Conservation (phyloP, 2,329 filamentous ascomycete genomes). For the Huntiella decipiens region DNA sequence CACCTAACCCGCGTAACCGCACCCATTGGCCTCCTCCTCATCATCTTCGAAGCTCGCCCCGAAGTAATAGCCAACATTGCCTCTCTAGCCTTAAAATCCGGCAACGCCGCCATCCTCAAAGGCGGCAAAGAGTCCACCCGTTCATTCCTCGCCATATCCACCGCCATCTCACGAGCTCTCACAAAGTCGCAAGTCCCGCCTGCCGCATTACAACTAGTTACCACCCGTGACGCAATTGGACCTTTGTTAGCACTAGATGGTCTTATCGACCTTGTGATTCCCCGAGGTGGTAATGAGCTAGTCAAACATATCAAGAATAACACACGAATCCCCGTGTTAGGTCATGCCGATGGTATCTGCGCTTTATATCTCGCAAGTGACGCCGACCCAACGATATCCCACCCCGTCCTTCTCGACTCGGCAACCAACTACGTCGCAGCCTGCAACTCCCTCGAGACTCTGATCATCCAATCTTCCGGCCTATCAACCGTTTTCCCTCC, state of each 20-base stretch:
- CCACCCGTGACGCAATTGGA: constrained; percentile 75
- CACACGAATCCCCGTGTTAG: constrained; percentile 87
- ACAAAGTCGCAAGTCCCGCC: constrained; percentile 57
- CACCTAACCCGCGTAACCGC: constrained; percentile 75
- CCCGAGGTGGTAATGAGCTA: constrained; percentile 74
- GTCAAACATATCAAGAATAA: constrained; percentile 77
- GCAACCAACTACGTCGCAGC: constrained; percentile 91
- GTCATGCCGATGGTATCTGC: constrained; percentile 89
- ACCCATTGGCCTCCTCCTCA: constrained; percentile 90
- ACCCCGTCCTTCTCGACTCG: constrained; percentile 65
- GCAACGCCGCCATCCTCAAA: constrained; percentile 92
- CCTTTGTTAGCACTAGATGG: constrained; percentile 71
- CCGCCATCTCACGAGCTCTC: constrained; percentile 63
- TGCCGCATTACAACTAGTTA: constrained; percentile 79
- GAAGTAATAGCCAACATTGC: constrained; percentile 98
- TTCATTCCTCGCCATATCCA: constrained; percentile 83
- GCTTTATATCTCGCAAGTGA: constrained; percentile 66
- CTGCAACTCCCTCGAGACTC: constrained; percentile 84
- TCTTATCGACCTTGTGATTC: constrained; percentile 88
- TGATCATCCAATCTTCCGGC: constrained; percentile 61
- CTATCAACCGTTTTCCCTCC: constrained; percentile 47
- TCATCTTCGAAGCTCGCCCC: constrained; percentile 94
- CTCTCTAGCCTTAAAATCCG: constrained; percentile 86
- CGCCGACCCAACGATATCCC: constrained; percentile 53
- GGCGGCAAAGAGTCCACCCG: constrained; percentile 90